Conservation (phyloP, 1,284 basidiomycete genomes). For the Leccinum pachyderme region DNA sequence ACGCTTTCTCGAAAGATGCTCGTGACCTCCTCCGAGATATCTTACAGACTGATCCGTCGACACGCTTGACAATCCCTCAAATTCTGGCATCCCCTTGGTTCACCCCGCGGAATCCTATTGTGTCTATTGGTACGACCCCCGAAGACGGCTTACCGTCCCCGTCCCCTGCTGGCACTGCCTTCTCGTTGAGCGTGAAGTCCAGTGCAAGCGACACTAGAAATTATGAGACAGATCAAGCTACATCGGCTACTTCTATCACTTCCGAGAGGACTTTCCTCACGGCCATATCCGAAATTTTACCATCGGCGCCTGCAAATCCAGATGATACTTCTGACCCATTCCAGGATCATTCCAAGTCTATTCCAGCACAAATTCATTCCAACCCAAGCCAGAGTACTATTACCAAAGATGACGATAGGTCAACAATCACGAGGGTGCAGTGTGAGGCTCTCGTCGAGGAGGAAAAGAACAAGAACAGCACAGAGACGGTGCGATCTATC, state of each 20-base stretch:
- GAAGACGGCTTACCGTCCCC: slow-evolving; percentile 25
- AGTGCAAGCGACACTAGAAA: slow-evolving; percentile 28
- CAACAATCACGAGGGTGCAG: slow-evolving; percentile 13
- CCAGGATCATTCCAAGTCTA: slow-evolving; percentile 19
- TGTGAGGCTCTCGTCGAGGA: slow-evolving; percentile 52
- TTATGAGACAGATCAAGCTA: slow-evolving; percentile 44
- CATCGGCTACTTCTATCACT: slow-evolving; percentile 41
- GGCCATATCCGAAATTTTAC: slow-evolving; percentile 50
- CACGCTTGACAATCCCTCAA: slow-evolving; percentile 78
- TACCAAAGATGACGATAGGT: slow-evolving; percentile 18
- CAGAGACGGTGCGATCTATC: slow-evolving; percentile 5
- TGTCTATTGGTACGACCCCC: slow-evolving; percentile 36
- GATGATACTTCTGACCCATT: slow-evolving; percentile 48
- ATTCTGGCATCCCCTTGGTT: slow-evolving; percentile 95
- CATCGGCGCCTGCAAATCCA: slow-evolving; percentile 57
- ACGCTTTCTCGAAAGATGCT: slow-evolving; percentile 55
- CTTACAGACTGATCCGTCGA: slow-evolving; percentile 76
- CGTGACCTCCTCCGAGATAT: slow-evolving; percentile 78
- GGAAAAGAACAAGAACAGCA: slow-evolving; percentile 21
- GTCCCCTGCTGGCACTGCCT: slow-evolving; percentile 25
- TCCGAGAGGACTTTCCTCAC: slow-evolving; percentile 55
- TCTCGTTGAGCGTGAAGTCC: slow-evolving; percentile 19
- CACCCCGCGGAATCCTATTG: slow-evolving; percentile 43
- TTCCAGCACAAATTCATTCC: slow-evolving; percentile 39
- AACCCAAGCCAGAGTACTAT: slow-evolving; percentile 55